Percentiles rank a stretch among this genome's conserved stretches.
phyloP scores from a whole-genome alignment of 345 rosid genomes.

The Camelina neglecta region DNA sequence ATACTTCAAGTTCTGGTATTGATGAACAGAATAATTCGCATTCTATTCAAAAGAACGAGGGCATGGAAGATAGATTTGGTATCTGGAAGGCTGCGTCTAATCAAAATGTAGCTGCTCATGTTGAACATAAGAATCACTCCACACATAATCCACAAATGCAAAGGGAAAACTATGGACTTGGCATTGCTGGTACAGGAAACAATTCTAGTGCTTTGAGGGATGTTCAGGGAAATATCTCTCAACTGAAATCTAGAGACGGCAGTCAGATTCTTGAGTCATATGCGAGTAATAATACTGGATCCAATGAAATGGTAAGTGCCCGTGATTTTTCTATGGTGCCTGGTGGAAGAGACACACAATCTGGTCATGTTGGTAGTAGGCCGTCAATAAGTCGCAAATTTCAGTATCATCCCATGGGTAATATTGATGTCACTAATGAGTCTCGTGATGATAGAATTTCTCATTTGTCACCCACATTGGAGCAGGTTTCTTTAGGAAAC shows the following conservation, averaged over 20 bases:
- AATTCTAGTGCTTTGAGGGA: conserved; percentile 47
- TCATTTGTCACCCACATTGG: conserved; percentile 33
- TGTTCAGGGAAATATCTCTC: conserved; percentile 49
- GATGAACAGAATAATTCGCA: conserved; percentile 45
- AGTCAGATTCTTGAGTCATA: conserved; percentile 57
- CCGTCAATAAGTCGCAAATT: conserved; percentile 64
- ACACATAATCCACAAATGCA: conserved; percentile 48
- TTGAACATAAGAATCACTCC: conserved; percentile 48
- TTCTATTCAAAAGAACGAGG: conserved; percentile 50
- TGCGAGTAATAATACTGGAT: conserved; percentile 49
- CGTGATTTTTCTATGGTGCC: conserved; percentile 51
- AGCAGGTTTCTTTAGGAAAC: conserved; percentile 41
- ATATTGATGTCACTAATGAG: conserved; percentile 61
- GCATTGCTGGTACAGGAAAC: conserved; percentile 42
- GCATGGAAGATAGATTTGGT: conserved; percentile 49
- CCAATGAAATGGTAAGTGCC: conserved; percentile 55
- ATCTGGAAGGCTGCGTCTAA: conserved; percentile 54
- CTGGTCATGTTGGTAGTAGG: conserved; percentile 50
- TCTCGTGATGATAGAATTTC: conserved; percentile 48
- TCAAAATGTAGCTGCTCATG: conserved; percentile 45
- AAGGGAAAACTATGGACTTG: conserved; percentile 49
- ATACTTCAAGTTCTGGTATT: conserved; percentile 49
- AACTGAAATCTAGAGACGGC: conserved; percentile 45
- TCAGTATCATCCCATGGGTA: conserved; percentile 96
- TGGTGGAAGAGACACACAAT: conserved; percentile 57